phyloP scores from a whole-genome alignment of 2,329 filamentous ascomycete species.

The Ophiocordyceps sinensis region DNA sequence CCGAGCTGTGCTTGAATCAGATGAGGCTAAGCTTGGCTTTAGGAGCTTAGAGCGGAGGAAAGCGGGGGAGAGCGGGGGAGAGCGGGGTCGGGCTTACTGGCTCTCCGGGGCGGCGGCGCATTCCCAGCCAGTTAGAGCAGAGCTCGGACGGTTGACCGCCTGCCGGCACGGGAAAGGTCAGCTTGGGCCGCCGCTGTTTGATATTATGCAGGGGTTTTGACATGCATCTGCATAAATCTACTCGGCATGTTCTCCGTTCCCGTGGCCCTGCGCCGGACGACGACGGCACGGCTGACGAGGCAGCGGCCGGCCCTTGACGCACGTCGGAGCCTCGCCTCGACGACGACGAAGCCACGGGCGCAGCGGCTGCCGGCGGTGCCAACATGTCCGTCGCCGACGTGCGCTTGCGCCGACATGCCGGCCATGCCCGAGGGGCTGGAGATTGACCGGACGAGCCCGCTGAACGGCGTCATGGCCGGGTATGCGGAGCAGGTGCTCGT shows the following conservation, averaged over 20 bases:
- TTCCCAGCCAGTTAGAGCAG: too few species aligned
- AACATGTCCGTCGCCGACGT: slow-evolving; percentile 62
- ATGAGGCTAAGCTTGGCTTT: too few species aligned
- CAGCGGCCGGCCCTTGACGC: slow-evolving; percentile 3
- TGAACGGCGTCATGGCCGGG: slow-evolving; percentile 63
- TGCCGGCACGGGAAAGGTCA: too few species aligned
- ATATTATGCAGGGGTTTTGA: neutral
- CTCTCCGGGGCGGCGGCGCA: too few species aligned
- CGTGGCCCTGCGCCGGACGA: neutral
- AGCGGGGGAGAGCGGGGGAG: too few species aligned
- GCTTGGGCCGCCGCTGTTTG: neutral
- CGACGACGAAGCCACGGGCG: neutral
- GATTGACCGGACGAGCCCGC: slow-evolving; percentile 55
- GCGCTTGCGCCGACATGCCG: slow-evolving; percentile 56
- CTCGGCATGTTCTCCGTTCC: slow-evolving; percentile 1
- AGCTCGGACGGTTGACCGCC: too few species aligned
- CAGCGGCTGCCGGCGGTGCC: slow-evolving; percentile 28
- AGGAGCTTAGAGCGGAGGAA: too few species aligned
- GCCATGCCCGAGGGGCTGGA: slow-evolving; percentile 50
- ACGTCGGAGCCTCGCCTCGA: neutral
- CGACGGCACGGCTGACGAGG: neutral
- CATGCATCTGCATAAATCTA: too few species aligned
- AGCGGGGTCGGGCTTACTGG: too few species aligned
- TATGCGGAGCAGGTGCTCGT: slow-evolving; percentile 77
- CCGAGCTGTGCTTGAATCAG: too few species aligned